These are phyloP conservation scores for Soucietia sequanensis DNA, from an alignment of 805 yeast genomes.

Conservation along the genomic window DNA sequence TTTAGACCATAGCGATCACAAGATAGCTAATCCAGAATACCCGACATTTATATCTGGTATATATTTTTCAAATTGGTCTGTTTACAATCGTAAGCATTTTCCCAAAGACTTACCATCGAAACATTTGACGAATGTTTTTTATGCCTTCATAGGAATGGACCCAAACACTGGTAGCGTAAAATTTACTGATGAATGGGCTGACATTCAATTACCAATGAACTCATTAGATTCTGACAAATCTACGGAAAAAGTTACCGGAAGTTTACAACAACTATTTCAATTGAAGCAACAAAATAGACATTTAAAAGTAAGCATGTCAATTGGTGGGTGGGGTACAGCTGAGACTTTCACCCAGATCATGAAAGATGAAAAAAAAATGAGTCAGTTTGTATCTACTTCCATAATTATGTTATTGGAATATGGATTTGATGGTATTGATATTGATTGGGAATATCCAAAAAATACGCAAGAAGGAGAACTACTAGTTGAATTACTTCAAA, in stretches of 20 bases:
- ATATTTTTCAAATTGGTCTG: slow-evolving; percentile 54
- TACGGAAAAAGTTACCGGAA: slow-evolving; percentile 40
- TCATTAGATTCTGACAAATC: slow-evolving; percentile 10
- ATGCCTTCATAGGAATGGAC: slow-evolving; percentile 71
- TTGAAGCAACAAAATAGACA: slow-evolving; percentile 40
- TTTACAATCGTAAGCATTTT: slow-evolving; percentile 42
- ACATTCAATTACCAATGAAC: slow-evolving; percentile 41
- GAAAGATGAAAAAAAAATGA: slow-evolving; percentile 21
- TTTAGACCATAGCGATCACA: no score
- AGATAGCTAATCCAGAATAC: no score
- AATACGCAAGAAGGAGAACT: slow-evolving; percentile 42
- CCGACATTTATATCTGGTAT: slow-evolving; percentile 31
- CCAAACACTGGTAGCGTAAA: slow-evolving; percentile 49
- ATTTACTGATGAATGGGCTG: slow-evolving; percentile 68
- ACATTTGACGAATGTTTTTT: slow-evolving; percentile 65
- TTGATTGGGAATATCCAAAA: slow-evolving; percentile 92
- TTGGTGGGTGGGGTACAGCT: slow-evolving; percentile 76
- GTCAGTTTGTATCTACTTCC: slow-evolving; percentile 50
- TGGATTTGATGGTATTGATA: slow-evolving; percentile 86
- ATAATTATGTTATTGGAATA: slow-evolving; percentile 46
- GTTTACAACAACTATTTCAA: slow-evolving; percentile 47
- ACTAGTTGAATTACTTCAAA: slow-evolving; percentile 43
- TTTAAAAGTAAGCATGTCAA: slow-evolving; percentile 63
- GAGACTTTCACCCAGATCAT: slow-evolving; percentile 38
- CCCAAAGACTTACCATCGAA: slow-evolving; percentile 63